These are phyloP conservation scores for Hibiscus mutabilis DNA, from an alignment of 345 rosid genomes.

Conservation along the genomic window DNA sequence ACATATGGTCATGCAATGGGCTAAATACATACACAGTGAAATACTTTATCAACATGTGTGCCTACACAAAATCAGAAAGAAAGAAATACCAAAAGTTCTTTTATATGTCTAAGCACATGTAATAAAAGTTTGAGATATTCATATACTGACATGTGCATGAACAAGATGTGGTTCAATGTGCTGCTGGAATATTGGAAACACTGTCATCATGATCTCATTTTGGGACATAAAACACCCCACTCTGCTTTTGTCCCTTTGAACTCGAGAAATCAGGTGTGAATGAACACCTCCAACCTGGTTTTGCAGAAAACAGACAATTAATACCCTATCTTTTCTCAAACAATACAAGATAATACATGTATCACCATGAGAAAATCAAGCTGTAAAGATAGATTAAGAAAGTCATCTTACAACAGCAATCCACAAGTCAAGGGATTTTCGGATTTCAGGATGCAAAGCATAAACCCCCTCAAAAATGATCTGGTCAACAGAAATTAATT, in stretches of 20 bases:
- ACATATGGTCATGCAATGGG: not conserved
- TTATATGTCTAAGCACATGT: not conserved
- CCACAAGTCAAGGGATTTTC: slow-evolving; percentile 88
- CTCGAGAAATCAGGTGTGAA: slow-evolving; percentile 96
- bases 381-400: slow-evolving; percentile 14
- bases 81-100: not conserved
- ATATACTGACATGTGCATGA: slow-evolving; percentile 89
- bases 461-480: slow-evolving; percentile 95
- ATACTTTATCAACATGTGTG: not conserved
- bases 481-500: slow-evolving; percentile 38
- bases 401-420: slow-evolving; percentile 86
- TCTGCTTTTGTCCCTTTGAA: slow-evolving; percentile 96
- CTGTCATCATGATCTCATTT: slow-evolving; percentile 96
- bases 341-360: slow-evolving; percentile 11
- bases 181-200: slow-evolving; percentile 99
- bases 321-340: not conserved
- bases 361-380: slow-evolving; percentile 12
- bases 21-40: not conserved
- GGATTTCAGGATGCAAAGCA: slow-evolving; percentile 91
- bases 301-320: slow-evolving; percentile 15
- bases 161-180: slow-evolving; percentile 98
- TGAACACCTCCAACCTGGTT: slow-evolving; percentile 98
- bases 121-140: not conserved
- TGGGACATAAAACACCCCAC: slow-evolving; percentile 87
- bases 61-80: not conserved